Base-by-base conservation (phyloP, 495 filamentous ascomycete genomes). In the Neurospora sublineolata region DNA sequence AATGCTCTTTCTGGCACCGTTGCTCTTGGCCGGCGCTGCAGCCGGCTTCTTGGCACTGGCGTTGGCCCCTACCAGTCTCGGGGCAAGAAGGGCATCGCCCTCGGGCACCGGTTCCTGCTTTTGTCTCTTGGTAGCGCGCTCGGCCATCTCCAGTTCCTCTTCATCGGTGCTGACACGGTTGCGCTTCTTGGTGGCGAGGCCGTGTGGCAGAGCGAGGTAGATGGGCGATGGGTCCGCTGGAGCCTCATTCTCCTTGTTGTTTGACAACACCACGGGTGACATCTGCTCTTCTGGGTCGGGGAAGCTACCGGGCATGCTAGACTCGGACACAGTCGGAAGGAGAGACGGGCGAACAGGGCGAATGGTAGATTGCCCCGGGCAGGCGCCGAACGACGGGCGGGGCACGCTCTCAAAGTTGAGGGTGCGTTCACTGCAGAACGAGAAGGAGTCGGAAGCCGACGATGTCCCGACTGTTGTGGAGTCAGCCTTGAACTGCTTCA, bases 121-220 rank as follows among this genome's bases (percentile, higher is more conserved):
- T 67, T 81, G 81, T 77, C 87, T 87, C 77, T 86, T 86, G 9
- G 76, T 73, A 7, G 77, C 80, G 39, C 83, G 81, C 69, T 82
- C 78, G 70, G 84, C 82, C 46, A 81, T 78, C 38, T 82, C 81
- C 16, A 75, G 75, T 39, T 84, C 82, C 38, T 85, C 82, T 72
- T 86, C 86, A 73, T 86, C 84, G 37, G 79, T 82, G 68, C 76
- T 82, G 37, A 82, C 83, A 18, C 88, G 86, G 70, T 86, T 85
- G 64, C 90, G 85, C 82, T 93, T 93, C 83, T 94, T 92, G 81
- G 91, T 92, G 4, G 80, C 76, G 76, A 94, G 88, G 39, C 91
- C 91, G 75, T 93, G 90, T 6, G 89, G 85, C 39, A 91, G 82
- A 16, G 75, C 68, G 20, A 79, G 44, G 52, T 75, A 72, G 18